phyloP scores from a whole-genome alignment of 1,284 basidiomycete species.

The Cronartium quercuum region DNA sequence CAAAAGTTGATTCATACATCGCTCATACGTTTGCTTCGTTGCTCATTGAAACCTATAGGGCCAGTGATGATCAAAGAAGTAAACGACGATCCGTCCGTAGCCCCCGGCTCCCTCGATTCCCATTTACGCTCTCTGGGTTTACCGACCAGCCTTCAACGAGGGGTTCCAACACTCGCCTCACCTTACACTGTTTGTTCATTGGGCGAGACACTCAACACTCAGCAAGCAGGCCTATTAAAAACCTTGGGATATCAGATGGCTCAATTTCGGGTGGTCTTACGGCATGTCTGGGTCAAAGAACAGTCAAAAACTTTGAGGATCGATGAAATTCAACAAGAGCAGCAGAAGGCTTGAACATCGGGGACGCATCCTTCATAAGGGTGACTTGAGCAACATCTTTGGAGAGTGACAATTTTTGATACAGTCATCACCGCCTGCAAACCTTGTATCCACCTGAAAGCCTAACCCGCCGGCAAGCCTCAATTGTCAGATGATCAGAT shows the following conservation, averaged over 20 bases:
- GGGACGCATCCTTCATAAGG: too few species aligned
- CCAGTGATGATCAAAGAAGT: constrained; percentile 51
- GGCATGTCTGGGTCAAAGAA: constrained; percentile 35
- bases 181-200: constrained; percentile 79
- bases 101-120: constrained; percentile 90
- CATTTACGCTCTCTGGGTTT: constrained; percentile 87
- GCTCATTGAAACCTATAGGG: constrained; percentile 44
- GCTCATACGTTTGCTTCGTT: background rate
- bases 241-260: constrained; percentile 38
- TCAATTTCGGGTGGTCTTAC: constrained; percentile 19
- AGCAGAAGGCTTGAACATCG: constrained; percentile 5
- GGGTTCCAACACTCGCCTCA: constrained; percentile 74
- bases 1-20: too few species aligned
- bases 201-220: constrained; percentile 69
- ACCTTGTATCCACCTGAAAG: too few species aligned
- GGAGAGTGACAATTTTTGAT: too few species aligned
- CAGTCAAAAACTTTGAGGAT: constrained; percentile 4
- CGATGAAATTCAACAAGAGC: constrained; percentile 10
- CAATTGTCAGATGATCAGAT: too few species aligned
- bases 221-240: constrained; percentile 50
- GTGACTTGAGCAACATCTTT: too few species aligned
- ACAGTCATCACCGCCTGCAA: too few species aligned
- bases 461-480: too few species aligned
- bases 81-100: constrained; percentile 62
- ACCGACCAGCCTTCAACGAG: constrained; percentile 70